Percentiles rank a stretch among this genome's conserved stretches.
Evolutionary conservation across 2,329 filamentous ascomycete genomes (phyloP).

Genomic region (Pseudofabraea citricarpa): DNA sequence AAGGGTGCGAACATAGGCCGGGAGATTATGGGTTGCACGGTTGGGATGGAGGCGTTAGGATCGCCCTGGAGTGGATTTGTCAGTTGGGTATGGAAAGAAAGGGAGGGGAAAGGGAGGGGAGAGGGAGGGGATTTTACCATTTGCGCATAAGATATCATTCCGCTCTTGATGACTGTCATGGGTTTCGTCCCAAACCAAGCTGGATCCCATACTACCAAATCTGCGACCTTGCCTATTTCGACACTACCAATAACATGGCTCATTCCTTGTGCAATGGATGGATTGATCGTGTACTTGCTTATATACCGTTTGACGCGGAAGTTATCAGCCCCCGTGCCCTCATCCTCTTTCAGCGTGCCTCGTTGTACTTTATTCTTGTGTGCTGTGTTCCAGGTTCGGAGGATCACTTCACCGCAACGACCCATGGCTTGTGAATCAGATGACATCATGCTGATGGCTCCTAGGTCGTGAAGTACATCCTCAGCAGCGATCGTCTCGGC

Average conservation of each 20-base stretch:
- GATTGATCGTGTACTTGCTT: conserved; percentile 95
- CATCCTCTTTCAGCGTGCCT: conserved; percentile 71
- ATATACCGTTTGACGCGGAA: conserved; percentile 89
- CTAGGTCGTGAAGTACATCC: conserved; percentile 90
- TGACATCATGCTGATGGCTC: conserved; percentile 96
- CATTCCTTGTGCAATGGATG: conserved; percentile 88
- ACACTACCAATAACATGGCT: conserved; percentile 78
- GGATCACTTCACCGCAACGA: conserved; percentile 86
- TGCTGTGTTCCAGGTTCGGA: conserved; percentile 93
- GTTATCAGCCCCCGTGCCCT: conserved; percentile 78
- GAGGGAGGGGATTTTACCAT: conserved; percentile 56
- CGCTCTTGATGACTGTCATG: conserved; percentile 75
- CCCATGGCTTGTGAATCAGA: conserved; percentile 97
- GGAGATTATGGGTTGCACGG: conserved; percentile 77
- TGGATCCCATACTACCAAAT: conserved; percentile 83
- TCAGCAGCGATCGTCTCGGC: conserved; percentile 96
- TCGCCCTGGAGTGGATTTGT: conserved; percentile 53
- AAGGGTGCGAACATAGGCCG: conserved; percentile 81
- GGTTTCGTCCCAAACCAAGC: conserved; percentile 87
- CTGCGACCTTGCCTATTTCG: conserved; percentile 85
- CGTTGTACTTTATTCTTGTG: conserved; percentile 94
- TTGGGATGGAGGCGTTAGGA: conserved; percentile 80
- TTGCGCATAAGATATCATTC: conserved; percentile 74
- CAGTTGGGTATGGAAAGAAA: background rate
- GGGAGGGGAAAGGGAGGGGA: conserved; percentile 2